Evolutionary conservation across 805 yeast genomes (phyloP), one percentile per base, ranked within the genome.

Genomic region (Kodamaea hsintzibuensis): DNA sequence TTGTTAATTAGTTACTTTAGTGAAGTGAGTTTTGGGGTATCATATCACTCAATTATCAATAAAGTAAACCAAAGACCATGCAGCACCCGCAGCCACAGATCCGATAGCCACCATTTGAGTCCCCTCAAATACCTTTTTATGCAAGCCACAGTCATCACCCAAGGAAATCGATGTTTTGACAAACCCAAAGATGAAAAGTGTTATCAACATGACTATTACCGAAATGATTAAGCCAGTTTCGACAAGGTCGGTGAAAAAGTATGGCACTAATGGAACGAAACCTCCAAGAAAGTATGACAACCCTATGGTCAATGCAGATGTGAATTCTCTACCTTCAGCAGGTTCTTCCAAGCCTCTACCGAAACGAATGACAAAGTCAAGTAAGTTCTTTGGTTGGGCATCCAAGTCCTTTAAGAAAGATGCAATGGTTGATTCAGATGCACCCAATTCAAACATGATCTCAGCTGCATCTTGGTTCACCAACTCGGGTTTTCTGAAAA

Each of bases 311-410:
- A 89, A 67, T 1, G 98, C 98, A 43, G 95, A 86, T 9, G 91
- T 85, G 54, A 90, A 69, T 68, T 92, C 96, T 71, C 98, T 84
- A 62, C 90, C 91, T 62, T 88, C 96, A 13, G 96, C 92, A 16
- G 98, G 98, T 76, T 90, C 96, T 65, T 93, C 98, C 54, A 91
- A 77, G n/a, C 97, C 97, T 68, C 85, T 86, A 42, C 96, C 97
- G 66, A 82, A 91, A 68, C 89, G 84, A 53, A 93, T 89, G 57
- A 92, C 84, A 69, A 92, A 92, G 62, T 89, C 93, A 62, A 91
- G 84, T 84, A 91, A 85, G 57, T 83, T 77, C 53, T 84, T 85
- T 22, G 96, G 97, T 57, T 82, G 79, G 58, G 82, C 79, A 67
- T 90, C 90, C 72, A 92, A 79, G 69, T 92, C 98, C 60, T 79